Base-by-base conservation (phyloP, 148 eudicot genomes). In the Drosera capensis region DNA sequence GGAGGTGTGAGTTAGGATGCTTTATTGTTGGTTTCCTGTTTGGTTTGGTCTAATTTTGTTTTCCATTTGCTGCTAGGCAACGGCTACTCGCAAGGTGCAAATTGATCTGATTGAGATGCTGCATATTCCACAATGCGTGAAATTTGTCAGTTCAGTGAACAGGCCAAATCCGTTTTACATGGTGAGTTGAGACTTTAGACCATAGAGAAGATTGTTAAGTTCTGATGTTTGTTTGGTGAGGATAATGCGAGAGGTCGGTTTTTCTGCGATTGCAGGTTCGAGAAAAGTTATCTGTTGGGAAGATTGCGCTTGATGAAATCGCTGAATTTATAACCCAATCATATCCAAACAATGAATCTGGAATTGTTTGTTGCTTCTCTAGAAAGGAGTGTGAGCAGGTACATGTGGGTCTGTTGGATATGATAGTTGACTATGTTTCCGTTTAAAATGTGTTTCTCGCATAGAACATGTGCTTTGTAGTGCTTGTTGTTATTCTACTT, bases 341-440 rank as follows among this genome's bases (percentile, higher is more conserved):
- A 25, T 92, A 85, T 69, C 78, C 95, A 37, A 81, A 78, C 53
- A 79, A 68, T 43, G 99, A 92, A 74, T 92, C 99, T 52, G 99
- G 99, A 55, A 92, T 92, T 25, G 86, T 92, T 11, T 92, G 81
- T 66, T 85, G 99, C 75, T 92, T 92, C 66, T 68, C 99, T n/a
- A 70, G 95, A 48, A 92, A 76, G 71, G 99, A 92, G 62, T 92
- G 99, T 60, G 95, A 85, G 54, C 95, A 78, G 95, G 99, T 90
- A 26, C n/a, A n/a, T n/a, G n/a, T 31, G 61, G 43, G 7, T 13
- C 2, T 55, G 41, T 24, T 19, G 40, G 30, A 25, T 28, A 17
- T 24, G 23, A 12, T 38, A 34, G 20, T 18, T 12, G 1, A 5
- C 13, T 29, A 16, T 9, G 11, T 14, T 47, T 15, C 47, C 39